Evolutionary conservation across 1,284 basidiomycete species (phyloP).

Genomic region (Grifola frondosa): DNA sequence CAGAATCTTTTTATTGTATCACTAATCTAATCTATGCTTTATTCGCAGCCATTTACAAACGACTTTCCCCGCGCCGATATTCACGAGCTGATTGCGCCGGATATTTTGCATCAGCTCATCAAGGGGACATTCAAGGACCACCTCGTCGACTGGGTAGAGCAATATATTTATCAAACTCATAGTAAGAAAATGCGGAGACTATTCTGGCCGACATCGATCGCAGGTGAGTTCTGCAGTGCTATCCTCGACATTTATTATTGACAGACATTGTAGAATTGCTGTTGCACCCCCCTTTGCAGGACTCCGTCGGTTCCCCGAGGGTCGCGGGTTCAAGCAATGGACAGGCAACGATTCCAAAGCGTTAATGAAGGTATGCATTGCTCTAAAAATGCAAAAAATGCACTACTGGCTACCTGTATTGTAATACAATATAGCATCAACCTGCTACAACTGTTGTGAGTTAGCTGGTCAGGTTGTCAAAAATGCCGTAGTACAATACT

Average conservation of each 20-base stretch:
- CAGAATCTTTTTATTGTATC: no score
- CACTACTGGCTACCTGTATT: no score
- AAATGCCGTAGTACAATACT: no score
- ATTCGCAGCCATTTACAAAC: slow-evolving; percentile 7
- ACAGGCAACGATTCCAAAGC: slow-evolving; percentile 26
- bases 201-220: slow-evolving; percentile 22
- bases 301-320: slow-evolving; percentile 16
- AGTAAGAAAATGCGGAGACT: background rate
- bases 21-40: no score
- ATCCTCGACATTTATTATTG: no score
- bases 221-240: slow-evolving; percentile 15
- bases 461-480: no score
- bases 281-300: slow-evolving; percentile 15
- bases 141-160: slow-evolving; percentile 16
- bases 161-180: slow-evolving; percentile 5
- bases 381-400: no score
- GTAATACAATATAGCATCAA: no score
- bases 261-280: slow-evolving; percentile 8
- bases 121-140: slow-evolving; percentile 16
- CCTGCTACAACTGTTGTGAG: no score
- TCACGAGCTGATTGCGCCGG: slow-evolving; percentile 9
- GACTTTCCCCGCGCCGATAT: slow-evolving; percentile 12
- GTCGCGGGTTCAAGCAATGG: slow-evolving; percentile 23
- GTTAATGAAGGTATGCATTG: slow-evolving; percentile 21
- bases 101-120: slow-evolving; percentile 9